Evolutionary conservation across 75 land plant species (phyloP), one percentile per base, ranked within the genome.

Genomic region (Cunninghamia lanceolata): DNA sequence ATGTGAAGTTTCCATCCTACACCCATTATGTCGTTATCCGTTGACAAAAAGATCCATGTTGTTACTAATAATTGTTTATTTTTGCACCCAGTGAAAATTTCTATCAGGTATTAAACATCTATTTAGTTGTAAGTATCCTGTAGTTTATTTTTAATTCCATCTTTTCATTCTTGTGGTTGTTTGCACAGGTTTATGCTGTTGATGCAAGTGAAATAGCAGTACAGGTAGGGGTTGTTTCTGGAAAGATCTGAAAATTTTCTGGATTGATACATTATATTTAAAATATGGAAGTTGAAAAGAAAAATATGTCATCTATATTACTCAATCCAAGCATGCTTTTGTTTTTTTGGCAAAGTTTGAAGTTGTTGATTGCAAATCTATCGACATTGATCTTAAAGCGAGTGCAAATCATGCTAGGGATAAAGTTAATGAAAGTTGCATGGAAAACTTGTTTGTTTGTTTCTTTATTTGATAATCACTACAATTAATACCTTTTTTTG

Each of bases 141-240:
- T 52, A 28, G 17, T 3, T 77, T 53, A 14, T 83, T 71, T 84
- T 84, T 70, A 34, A 21, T 59, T 63, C 30, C 28, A 63, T 63
- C n/a, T 25, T 63, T 71, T 84, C 30, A 52, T 74, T 25, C 25
- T 84, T 84, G 66, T 70, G 40, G 40, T 35, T 39, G n/a, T 19
- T 90, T 66, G 76, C 90, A 50, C 53, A 97, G 99, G 99, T 98
- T 14, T 96, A 98, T 92, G 99, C 99, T 36, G 93, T 98, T 40
- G 99, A 98, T 88, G 99, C 99, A 76, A 98, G 99, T 91, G 97
- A 94, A 28, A 96, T 98, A 90, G 99, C 96, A 81, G 87, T 93
- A n/a, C 99, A 96, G 96, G 99, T 98, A 92, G 40, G 75, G 21
- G 4, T 79, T 76, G 43, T 30, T 56, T 87, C 43, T 28, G 75